Evolutionary conservation across 140 eudicot species (phyloP).

Genomic region (Ambrosia hybrid): DNA sequence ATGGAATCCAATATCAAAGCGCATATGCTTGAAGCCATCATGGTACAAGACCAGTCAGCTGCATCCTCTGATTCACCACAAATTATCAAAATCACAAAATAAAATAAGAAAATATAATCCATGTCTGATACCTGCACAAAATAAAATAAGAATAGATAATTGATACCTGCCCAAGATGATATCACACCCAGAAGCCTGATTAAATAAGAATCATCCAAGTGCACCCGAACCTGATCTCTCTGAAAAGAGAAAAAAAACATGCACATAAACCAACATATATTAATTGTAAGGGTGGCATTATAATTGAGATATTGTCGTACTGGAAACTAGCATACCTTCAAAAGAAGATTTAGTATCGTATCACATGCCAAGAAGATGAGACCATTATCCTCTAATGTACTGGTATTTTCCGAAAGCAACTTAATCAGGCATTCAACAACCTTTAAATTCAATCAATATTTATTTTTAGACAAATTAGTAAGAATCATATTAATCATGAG

Average conservation of each 20-base stretch:
- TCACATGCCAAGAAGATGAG: slow-evolving; percentile 88
- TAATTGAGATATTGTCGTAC: neutral
- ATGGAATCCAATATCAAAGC: slow-evolving; percentile 61
- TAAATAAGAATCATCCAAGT: slow-evolving; percentile 48
- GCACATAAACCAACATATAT: neutral
- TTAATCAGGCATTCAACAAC: slow-evolving; percentile 62
- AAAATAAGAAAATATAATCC: neutral
- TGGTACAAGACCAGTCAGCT: slow-evolving; percentile 47
- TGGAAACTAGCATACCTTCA: slow-evolving; percentile 50
- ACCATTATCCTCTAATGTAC: slow-evolving; percentile 48
- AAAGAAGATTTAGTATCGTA: slow-evolving; percentile 72
- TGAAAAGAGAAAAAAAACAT: slow-evolving; percentile 16
- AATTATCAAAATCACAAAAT: slow-evolving; percentile 2
- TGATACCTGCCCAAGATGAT: slow-evolving; percentile 60
- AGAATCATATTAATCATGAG: neutral
- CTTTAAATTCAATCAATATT: slow-evolving; percentile 34
- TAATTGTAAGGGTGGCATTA: neutral
- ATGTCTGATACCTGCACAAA: no score
- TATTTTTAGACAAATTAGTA: neutral
- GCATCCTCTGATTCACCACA: slow-evolving; percentile 41
- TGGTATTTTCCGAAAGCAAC: slow-evolving; percentile 46
- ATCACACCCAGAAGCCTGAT: slow-evolving; percentile 56
- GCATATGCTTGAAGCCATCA: slow-evolving; percentile 97
- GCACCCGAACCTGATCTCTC: slow-evolving; percentile 51
- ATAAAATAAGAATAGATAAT: no score